Conservation (phyloP, 371 early-diverging fungal species). For the Mortierella sp. region DNA sequence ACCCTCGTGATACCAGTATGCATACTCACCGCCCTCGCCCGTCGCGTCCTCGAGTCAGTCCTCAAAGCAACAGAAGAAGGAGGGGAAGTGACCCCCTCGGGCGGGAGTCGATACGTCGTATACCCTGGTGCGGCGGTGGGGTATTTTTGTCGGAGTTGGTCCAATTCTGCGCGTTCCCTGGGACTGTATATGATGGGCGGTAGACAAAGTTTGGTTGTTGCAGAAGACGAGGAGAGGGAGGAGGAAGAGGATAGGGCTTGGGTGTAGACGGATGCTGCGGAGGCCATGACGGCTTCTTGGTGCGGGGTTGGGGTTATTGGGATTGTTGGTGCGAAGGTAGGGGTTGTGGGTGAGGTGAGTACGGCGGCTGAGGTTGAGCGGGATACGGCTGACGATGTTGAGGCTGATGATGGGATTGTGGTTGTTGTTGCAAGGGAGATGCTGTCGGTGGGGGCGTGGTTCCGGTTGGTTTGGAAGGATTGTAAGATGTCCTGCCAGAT, state of each 20-base stretch:
- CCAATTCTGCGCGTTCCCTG: neutral
- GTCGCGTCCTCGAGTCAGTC: too few relatives aligned
- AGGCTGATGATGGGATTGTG: neutral
- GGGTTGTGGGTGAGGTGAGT: neutral
- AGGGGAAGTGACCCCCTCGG: neutral
- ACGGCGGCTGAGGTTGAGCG: neutral
- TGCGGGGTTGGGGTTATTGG: neutral
- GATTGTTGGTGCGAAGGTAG: neutral
- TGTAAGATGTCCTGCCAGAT: neutral
- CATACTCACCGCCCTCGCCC: neutral
- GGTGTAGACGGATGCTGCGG: neutral
- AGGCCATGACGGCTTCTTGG: neutral
- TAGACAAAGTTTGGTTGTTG: neutral
- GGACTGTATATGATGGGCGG: conserved; percentile 1
- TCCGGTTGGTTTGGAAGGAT: neutral
- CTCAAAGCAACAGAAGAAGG: neutral
- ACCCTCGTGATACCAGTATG: neutral
- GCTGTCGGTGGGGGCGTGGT: neutral
- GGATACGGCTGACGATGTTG: neutral
- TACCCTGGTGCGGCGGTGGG: neutral
- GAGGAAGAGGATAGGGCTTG: neutral
- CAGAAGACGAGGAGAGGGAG: neutral
- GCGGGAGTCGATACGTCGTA: neutral
- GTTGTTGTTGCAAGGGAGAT: neutral
- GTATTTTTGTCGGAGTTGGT: neutral